Conservation (phyloP, 768 basidiomycete species). For the Suillus sp. region DNA sequence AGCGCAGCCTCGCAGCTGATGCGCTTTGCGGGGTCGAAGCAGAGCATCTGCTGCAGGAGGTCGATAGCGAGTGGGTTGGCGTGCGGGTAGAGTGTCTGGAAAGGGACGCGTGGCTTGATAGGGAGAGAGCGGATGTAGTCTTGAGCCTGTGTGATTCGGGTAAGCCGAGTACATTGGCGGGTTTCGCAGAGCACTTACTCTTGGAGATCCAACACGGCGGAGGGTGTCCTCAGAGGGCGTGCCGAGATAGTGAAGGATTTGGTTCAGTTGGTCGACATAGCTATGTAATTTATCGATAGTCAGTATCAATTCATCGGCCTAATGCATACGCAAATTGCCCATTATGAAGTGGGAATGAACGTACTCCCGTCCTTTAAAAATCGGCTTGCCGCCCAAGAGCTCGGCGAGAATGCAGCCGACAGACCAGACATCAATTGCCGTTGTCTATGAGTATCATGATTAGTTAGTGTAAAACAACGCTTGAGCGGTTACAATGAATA, state of each 20-base stretch:
- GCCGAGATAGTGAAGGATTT: slow-evolving; percentile 97
- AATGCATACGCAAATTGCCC: neutral
- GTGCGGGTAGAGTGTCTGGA: slow-evolving; percentile 88
- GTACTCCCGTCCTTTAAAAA: slow-evolving; percentile 96
- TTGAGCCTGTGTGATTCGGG: slow-evolving; percentile 63
- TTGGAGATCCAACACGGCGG: slow-evolving; percentile 91
- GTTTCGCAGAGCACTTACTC: slow-evolving; percentile 51
- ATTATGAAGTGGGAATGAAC: slow-evolving; percentile 30
- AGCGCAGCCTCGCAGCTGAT: slow-evolving; percentile 96
- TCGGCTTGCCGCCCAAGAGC: slow-evolving; percentile 89
- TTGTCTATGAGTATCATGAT: slow-evolving; percentile 53
- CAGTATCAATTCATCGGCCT: slow-evolving; percentile 11
- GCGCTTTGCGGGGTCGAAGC: slow-evolving; percentile 95
- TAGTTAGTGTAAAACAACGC: slow-evolving; percentile 13
- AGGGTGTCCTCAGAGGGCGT: slow-evolving; percentile 97
- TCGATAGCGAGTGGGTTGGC: slow-evolving; percentile 96
- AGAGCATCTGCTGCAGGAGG: slow-evolving; percentile 85
- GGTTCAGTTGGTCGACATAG: slow-evolving; percentile 98
- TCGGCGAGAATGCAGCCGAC: slow-evolving; percentile 96
- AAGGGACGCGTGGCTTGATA: slow-evolving; percentile 93
- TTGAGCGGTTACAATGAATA: neutral
- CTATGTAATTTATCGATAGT: slow-evolving; percentile 39
- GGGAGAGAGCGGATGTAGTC: slow-evolving; percentile 98
- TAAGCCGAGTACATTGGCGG: no score
- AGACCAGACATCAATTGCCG: slow-evolving; percentile 94